Evolutionary conservation across 1,139 yeast species (phyloP).

Genomic region (Taiozyma onychis): DNA sequence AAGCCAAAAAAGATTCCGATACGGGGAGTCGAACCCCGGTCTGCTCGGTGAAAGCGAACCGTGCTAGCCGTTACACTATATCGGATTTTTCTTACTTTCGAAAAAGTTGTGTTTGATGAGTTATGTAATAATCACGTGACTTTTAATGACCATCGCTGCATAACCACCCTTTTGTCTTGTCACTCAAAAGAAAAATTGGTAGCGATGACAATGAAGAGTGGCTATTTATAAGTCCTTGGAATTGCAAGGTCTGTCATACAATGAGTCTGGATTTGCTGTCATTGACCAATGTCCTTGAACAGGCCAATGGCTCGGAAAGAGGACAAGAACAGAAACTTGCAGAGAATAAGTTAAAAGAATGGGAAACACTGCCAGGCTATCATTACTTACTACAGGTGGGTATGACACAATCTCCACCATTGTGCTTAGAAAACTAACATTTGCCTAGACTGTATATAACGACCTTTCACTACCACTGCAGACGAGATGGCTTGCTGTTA

Average conservation of each 20-base stretch:
- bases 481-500: conserved; percentile 80
- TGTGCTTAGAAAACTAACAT: background rate
- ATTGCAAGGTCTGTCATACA: background rate
- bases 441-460: conserved; percentile 43
- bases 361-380: conserved; percentile 63
- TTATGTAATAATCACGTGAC: no score
- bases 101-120: no score
- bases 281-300: conserved; percentile 32
- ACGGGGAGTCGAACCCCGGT: conserved; percentile 84
- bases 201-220: no score
- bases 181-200: no score
- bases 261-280: conserved; percentile 18
- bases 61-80: conserved; percentile 81
- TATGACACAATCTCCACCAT: background rate
- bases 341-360: conserved; percentile 58
- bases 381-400: conserved; percentile 48
- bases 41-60: conserved; percentile 80
- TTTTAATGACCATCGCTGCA: no score
- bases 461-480: conserved; percentile 54
- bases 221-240: no score
- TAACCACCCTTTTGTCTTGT: no score
- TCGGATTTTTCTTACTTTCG: conserved; percentile 36
- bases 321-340: conserved; percentile 50
- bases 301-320: conserved; percentile 50
- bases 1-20: conserved; percentile 39